Conservation (phyloP, 73 alveolate species). For the Urostyla sp. region DNA sequence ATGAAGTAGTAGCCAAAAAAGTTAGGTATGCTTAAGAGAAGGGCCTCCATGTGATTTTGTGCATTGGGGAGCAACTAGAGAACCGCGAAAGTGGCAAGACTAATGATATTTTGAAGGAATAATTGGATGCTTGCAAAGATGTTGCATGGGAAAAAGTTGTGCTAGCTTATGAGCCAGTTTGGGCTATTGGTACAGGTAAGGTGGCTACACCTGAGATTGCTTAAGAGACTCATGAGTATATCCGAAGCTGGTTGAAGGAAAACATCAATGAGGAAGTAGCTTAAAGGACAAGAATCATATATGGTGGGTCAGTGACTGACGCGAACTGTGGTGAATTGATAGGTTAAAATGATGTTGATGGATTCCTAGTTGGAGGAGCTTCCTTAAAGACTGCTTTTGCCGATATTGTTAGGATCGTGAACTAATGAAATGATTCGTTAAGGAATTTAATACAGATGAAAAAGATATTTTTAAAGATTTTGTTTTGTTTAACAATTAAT, state of each 20-base stretch:
- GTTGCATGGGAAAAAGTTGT: conserved; percentile 91
- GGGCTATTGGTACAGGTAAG: conserved; percentile 99
- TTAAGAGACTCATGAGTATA: conserved; percentile 94
- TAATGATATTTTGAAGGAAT: conserved; percentile 84
- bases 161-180: conserved; percentile 99
- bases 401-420: conserved; percentile 70
- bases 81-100: conserved; percentile 95
- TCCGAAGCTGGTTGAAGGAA: conserved; percentile 92
- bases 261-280: conserved; percentile 88
- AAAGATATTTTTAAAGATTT: neutral
- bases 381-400: conserved; percentile 91
- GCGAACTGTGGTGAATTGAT: conserved; percentile 96
- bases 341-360: conserved; percentile 93
- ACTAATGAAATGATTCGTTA: neutral
- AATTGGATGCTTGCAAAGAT: conserved; percentile 88
- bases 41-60: conserved; percentile 82
- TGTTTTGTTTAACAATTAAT: neutral
- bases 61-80: conserved; percentile 96
- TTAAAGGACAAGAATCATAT: conserved; percentile 87
- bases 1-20: conserved; percentile 95
- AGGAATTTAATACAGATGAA: neutral
- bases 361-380: conserved; percentile 98
- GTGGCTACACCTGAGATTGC: conserved; percentile 99
- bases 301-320: conserved; percentile 99
- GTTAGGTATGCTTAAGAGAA: conserved; percentile 87